Conservation (phyloP, 2,329 filamentous ascomycete genomes). For the Cercospora canescens region DNA sequence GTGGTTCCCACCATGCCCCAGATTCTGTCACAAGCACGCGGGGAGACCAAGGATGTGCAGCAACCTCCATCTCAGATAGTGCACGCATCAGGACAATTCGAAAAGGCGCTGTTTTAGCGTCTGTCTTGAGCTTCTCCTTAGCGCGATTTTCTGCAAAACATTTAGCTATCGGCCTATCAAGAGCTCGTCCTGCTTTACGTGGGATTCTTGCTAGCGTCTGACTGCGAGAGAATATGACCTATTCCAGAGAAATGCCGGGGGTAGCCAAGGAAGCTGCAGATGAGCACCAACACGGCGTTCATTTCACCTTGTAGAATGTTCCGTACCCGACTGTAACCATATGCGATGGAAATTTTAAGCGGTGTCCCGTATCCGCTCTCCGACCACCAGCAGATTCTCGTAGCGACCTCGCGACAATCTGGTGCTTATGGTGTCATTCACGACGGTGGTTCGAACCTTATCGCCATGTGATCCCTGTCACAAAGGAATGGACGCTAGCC, state of each 20-base stretch:
- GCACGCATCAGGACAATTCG: background rate
- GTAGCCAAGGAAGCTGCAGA: background rate
- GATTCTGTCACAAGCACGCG: background rate
- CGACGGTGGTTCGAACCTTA: background rate
- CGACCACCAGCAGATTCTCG: background rate
- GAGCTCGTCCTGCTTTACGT: background rate
- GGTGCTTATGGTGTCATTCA: slow-evolving; percentile 1
- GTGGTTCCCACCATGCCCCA: background rate
- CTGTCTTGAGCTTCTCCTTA: background rate
- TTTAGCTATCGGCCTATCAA: slow-evolving; percentile 7
- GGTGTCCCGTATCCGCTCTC: background rate
- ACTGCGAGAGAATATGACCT: background rate
- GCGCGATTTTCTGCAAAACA: background rate
- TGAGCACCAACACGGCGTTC: background rate
- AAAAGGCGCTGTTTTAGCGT: background rate
- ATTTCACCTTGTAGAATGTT: background rate
- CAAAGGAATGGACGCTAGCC: background rate
- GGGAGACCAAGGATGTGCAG: background rate
- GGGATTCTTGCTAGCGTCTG: background rate
- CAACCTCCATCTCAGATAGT: background rate
- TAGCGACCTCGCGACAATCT: background rate
- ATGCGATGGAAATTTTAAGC: background rate
- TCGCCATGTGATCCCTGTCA: slow-evolving; percentile 6
- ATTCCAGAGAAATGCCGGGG: background rate
- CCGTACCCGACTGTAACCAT: background rate